Base-by-base conservation (phyloP, 2,329 filamentous ascomycete species). In the Neopestalotiopsis sp. region DNA sequence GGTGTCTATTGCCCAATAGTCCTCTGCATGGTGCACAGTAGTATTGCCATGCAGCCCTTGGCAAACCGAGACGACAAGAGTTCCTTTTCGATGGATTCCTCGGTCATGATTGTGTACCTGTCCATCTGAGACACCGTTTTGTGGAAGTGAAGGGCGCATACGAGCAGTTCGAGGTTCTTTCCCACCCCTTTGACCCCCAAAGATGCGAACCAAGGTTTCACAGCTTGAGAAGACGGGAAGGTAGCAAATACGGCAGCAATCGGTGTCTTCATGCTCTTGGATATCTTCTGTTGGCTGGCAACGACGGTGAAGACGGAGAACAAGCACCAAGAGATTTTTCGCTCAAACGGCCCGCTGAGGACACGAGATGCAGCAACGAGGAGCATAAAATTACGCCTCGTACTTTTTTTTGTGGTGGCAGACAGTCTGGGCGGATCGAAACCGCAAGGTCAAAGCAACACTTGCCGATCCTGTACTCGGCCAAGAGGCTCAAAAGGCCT, bases 401-500 rank as follows among this genome's bases (percentile, higher is more conserved):
- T 52, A 52, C 45, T 52, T 52, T 24, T 17, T 52, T 14, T n/a
- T 52, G 45, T n/a, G 17, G 17, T n/a, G 24, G 24, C 24, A 28
- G 24, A 28, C 24, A 20, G 20, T 9, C 45, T 52, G 14, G n/a
- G 45, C 45, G 5, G 20, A 38, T 38, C 10, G 34, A 52, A 52
- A 17, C 45, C 45, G 45, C 45, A 17, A 49, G 45, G 45, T 24
- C 17, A 52, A 52, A 52, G 45, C 45, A 52, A 64, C 61, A 64
- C 61, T 72, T 73, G 72, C 72, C 71, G 73, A 72, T 72, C 70
- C 69, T 70, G 70, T 72, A 67, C 67, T 56, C 69, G 68, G 73
- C 73, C 73, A 75, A 75, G 73, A 75, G 73, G 72, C 72, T 70
- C 73, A 74, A 69, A 72, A 73, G 71, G 72, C 72, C 74, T 72